phyloP scores from a whole-genome alignment of 2,329 filamentous ascomycete species.

The Mycosphaerelloides madeirae region DNA sequence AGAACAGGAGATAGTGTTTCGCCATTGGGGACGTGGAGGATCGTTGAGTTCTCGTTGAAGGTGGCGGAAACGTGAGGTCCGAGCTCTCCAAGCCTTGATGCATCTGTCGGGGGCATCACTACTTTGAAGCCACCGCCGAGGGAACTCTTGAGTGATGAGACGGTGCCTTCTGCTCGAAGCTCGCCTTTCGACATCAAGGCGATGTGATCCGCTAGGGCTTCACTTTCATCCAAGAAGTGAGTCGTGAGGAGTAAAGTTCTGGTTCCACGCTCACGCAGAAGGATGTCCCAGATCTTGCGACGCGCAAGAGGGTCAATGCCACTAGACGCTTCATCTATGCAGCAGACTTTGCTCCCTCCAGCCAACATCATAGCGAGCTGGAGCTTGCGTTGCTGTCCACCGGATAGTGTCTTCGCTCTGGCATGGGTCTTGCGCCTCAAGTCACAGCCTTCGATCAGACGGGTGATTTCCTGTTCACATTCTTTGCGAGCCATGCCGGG shows the following conservation, averaged over 20 bases:
- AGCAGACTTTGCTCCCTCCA: conserved; percentile 75
- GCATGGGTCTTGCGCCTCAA: conserved; percentile 67
- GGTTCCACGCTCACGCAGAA: conserved; percentile 72
- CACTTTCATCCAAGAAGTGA: conserved; percentile 86
- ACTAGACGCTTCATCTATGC: conserved; percentile 81
- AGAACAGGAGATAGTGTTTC: conserved; percentile 10
- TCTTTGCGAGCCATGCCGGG: conserved; percentile 40
- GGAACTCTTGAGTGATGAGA: conserved; percentile 72
- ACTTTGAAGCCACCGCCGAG: conserved; percentile 78
- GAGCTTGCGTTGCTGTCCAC: conserved; percentile 83
- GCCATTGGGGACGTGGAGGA: conserved; percentile 9
- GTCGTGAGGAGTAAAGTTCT: conserved; percentile 82
- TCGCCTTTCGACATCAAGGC: conserved; percentile 78
- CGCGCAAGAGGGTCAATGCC: conserved; percentile 80
- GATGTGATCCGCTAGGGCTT: conserved; percentile 79
- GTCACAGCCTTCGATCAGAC: conserved; percentile 66
- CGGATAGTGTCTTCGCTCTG: conserved; percentile 69
- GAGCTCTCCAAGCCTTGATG: not conserved
- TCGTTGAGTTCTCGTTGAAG: conserved; percentile 1
- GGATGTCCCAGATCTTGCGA: conserved; percentile 86
- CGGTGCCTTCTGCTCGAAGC: conserved; percentile 73
- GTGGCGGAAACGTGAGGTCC: not conserved
- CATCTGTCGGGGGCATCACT: conserved; percentile 1
- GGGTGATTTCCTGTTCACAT: conserved; percentile 53
- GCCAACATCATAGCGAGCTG: conserved; percentile 92